phyloP scores from a whole-genome alignment of 2,329 filamentous ascomycete species.

The Ceratocystis cacaofunesta region DNA sequence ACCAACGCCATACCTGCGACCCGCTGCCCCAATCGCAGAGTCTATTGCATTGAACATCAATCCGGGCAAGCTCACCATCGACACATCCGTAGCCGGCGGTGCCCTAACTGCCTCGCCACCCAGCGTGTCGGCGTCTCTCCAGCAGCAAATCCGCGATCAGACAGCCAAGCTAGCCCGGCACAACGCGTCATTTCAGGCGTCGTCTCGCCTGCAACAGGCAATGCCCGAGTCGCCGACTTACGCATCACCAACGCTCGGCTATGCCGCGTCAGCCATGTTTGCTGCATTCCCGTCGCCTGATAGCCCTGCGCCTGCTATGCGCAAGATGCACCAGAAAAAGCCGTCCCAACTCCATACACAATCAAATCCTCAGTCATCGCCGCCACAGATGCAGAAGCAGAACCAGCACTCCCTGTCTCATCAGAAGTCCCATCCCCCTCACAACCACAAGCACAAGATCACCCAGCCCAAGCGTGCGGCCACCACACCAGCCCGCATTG shows the following conservation, averaged over 20 bases:
- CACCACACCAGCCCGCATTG: conserved; percentile 1
- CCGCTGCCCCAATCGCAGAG: not conserved
- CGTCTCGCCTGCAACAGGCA: not conserved
- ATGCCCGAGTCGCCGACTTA: not conserved
- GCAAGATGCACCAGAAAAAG: not conserved
- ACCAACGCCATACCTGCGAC: not conserved
- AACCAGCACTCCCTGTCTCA: not conserved
- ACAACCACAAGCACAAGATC: not conserved
- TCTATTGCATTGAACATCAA: not conserved
- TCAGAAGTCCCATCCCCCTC: not conserved
- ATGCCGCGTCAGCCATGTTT: conserved; percentile 1
- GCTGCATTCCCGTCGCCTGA: conserved; percentile 1
- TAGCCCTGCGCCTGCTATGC: conserved; percentile 1
- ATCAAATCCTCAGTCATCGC: not conserved
- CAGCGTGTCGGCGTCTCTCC: not conserved
- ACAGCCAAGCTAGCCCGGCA: conserved; percentile 7
- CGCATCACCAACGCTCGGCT: conserved; percentile 3
- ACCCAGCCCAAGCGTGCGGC: not conserved
- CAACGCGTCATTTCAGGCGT: conserved; percentile 7
- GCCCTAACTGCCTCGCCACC: not conserved
- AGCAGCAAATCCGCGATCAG: conserved; percentile 9
- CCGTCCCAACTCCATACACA: not conserved
- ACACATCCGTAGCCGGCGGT: not conserved
- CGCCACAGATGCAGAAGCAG: not conserved
- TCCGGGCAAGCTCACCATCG: not conserved